Percentiles rank a stretch among this genome's conserved stretches.
These are phyloP conservation scores for Cydonia oblonga DNA, from an alignment of 331 rosid species.

Conservation along the genomic window DNA sequence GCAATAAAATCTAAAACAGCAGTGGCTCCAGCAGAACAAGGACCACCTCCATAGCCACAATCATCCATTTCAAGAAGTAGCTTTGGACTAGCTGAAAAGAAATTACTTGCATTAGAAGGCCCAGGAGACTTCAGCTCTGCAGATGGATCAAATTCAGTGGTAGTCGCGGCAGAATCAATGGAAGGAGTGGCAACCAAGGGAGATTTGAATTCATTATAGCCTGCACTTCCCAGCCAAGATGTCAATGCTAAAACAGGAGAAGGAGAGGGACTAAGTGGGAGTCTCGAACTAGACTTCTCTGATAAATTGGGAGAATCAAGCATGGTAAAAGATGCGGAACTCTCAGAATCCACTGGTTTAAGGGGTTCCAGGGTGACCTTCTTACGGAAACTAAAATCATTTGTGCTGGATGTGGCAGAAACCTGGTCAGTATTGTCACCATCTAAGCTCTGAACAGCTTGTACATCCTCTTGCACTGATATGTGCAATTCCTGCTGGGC, in stretches of 20 bases:
- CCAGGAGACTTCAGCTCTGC: conserved; percentile 61
- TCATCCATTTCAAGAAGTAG: conserved; percentile 81
- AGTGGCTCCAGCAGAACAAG: conserved; percentile 94
- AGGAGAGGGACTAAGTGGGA: conserved; percentile 40
- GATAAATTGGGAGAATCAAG: conserved; percentile 77
- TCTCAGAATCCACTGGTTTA: conserved; percentile 54
- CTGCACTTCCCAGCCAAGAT: conserved; percentile 81
- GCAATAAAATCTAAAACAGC: conserved; percentile 93
- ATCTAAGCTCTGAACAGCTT: conserved; percentile 51
- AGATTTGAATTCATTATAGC: conserved; percentile 46
- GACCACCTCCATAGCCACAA: conserved; percentile 98
- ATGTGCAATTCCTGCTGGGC: conserved; percentile 33
- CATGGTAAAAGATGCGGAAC: conserved; percentile 49
- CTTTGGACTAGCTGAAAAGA: conserved; percentile 61
- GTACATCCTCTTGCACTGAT: conserved; percentile 30
- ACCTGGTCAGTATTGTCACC: conserved; percentile 59
- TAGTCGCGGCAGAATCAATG: conserved; percentile 49
- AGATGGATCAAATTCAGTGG: conserved; percentile 50
- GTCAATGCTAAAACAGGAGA: conserved; percentile 70
- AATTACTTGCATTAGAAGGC: conserved; percentile 43
- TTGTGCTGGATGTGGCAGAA: conserved; percentile 56
- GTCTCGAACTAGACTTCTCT: conserved; percentile 62
- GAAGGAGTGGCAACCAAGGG: conserved; percentile 53
- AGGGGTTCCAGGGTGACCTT: conserved; percentile 36
- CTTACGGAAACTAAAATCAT: conserved; percentile 46